Base-by-base conservation (phyloP, 305 asterid genomes). In the Fraxinus ornus region DNA sequence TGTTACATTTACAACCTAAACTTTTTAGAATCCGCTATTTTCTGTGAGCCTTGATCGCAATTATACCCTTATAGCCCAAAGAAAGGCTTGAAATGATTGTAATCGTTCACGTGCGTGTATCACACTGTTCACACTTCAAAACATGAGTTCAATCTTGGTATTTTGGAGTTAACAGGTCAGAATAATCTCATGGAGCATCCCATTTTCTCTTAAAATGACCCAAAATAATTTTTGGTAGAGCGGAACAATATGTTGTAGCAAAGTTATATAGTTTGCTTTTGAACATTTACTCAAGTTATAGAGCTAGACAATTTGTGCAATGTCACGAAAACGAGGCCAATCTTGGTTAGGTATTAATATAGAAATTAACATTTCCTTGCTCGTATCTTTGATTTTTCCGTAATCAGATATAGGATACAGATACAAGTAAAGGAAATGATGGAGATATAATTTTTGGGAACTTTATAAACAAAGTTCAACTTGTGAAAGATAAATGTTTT, bases 261-360 rank as follows among this genome's bases (percentile, higher is more conserved):
- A 12, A 73, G 39, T 36, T 75, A 37, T 39, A 33, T 57, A 21
- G 80, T 10, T 75, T 57, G 19, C 55, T 77, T 32, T 80, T 64
- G 66, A 60, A 78, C 80, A 33, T 80, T 77, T 80, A 73, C 66
- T 79, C 30, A 62, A 80, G 33, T 68, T 78, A 47, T 15, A 5
- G 52, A 26, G 6, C 77, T 6, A 26, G 41, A 39, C 22, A 49
- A 47, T 30, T 49, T 82, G 28, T 68, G 39, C 76, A 82, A 77
- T 30, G 35, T 64, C 3, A 37, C 2, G 5, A 32, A 24, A 44
- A 19, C 78, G 62, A 52, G 62, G 76, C 62, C 32, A n/a, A 79
- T 55, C 32, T 47, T 12, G 47, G 76, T 49, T 75, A 33, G 21
- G 37, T 21, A 26, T 19, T 60, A 60, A 9, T 22, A 6, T 75